Evolutionary conservation across 176 grass and related monocot genomes (phyloP).

Genomic region (Cenchrus fungigraminus): DNA sequence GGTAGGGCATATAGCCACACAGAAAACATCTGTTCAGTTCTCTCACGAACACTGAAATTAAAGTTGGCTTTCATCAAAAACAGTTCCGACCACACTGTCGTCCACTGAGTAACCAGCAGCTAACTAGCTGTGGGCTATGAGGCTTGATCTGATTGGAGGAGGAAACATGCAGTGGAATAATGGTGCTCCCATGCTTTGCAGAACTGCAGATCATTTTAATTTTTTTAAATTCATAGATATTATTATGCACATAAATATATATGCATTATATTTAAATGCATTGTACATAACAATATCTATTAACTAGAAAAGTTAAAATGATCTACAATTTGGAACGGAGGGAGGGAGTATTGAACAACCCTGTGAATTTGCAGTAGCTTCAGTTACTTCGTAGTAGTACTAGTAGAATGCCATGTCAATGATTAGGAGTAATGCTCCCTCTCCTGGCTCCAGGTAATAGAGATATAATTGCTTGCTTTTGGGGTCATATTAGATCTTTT

Average conservation of each 20-base stretch:
- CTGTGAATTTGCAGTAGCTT: slow-evolving; percentile 20
- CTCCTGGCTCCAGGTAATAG: not conserved
- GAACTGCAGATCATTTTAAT: too few species aligned
- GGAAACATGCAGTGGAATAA: slow-evolving; percentile 16
- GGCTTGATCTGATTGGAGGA: slow-evolving; percentile 23
- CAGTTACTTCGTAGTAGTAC: not conserved
- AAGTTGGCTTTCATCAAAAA: slow-evolving; percentile 48
- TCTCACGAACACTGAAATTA: slow-evolving; percentile 10
- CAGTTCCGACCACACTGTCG: slow-evolving; percentile 40
- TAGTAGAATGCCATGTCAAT: slow-evolving; percentile 1
- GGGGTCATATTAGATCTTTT: not conserved
- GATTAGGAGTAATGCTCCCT: not conserved
- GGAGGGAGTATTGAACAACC: not conserved
- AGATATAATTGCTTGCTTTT: not conserved
- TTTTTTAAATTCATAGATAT: too few species aligned
- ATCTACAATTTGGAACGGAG: too few species aligned
- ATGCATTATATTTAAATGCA: too few species aligned
- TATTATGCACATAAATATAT: too few species aligned
- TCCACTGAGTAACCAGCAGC: slow-evolving; percentile 33
- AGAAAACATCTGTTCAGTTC: slow-evolving; percentile 21
- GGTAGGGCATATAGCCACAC: slow-evolving; percentile 8
- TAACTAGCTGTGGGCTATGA: slow-evolving; percentile 6
- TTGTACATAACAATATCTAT: too few species aligned
- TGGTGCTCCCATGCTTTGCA: not conserved
- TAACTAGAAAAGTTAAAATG: too few species aligned